Base-by-base conservation (phyloP, 495 filamentous ascomycete genomes). In the Aspergillus mulundensis region DNA sequence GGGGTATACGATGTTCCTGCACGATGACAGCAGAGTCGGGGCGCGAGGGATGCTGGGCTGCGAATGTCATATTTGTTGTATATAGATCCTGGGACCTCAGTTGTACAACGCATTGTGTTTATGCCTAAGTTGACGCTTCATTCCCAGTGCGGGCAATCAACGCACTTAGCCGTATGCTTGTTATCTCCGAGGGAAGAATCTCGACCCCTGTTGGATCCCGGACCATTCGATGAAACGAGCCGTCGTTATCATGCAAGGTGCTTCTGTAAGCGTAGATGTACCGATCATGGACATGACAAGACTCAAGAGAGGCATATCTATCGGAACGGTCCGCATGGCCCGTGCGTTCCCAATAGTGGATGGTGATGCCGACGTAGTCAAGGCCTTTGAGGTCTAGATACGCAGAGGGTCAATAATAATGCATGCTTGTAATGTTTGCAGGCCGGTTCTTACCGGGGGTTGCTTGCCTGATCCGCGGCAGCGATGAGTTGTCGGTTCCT, bases 401-500 rank as follows among this genome's bases (percentile, higher is more conserved):
- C 25, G 25, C 25, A 28, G 8, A 28, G 25, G 8, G 25, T 16
- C 6, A 21, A 47, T 16, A 32, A 30, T 47, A n/a, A 47, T 47
- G 24, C 44, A n/a, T 47, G 44, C 1, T 16, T 2, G 2, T n/a
- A 25, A 47, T 16, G 44, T 32, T 47, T 47, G 44, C 44, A 47
- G 30, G 23, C 2, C 24, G 16, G 15, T 47, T 28, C 23, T 47
- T 28, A 10, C 14, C 25, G n/a, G 28, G 12, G 32, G 5, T 10
- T 36, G 32, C 32, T 36, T 36, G 32, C 32, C 32, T 36, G 32
- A 12, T 18, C 38, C 38, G 15, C 14, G 30, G 32, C 47, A 50
- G 32, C 19, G 47, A 38, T 50, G 47, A 38, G 47, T 39, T 50
- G 47, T 38, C 47, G 20, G 48, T 50, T 39, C 48, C 46, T 44